phyloP scores from a whole-genome alignment of 169 alveolate genomes.

The Cryptosporidium canis region DNA sequence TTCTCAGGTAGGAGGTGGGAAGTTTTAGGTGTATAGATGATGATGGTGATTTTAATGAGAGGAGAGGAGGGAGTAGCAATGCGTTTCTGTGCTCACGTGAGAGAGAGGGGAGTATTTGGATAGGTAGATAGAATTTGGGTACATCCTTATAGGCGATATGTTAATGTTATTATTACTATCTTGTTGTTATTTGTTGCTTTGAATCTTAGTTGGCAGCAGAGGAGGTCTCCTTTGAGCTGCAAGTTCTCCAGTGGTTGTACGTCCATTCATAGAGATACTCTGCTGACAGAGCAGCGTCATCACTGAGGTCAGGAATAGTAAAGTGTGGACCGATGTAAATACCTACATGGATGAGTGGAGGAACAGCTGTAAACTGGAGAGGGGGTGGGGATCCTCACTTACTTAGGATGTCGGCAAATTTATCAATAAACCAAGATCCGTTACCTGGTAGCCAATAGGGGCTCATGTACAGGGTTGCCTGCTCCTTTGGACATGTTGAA shows the following conservation, averaged over 20 bases:
- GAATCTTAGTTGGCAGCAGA: too few species aligned
- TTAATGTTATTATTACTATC: background rate
- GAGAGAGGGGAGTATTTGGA: too few species aligned
- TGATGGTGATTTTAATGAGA: background rate
- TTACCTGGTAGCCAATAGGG: slow-evolving; percentile 71
- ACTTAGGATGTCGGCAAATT: slow-evolving; percentile 51
- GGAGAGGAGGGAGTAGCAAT: too few species aligned
- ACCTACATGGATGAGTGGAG: background rate
- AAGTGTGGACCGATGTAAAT: slow-evolving; percentile 47
- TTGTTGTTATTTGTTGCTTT: background rate
- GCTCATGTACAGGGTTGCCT: slow-evolving; percentile 59
- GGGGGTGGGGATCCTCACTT: background rate
- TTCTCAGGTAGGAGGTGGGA: slow-evolving; percentile 95
- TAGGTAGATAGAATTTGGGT: too few species aligned
- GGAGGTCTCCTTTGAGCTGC: background rate
- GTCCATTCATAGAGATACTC: slow-evolving; percentile 67
- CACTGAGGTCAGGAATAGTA: slow-evolving; percentile 35
- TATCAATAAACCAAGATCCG: slow-evolving; percentile 54
- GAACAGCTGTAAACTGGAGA: background rate
- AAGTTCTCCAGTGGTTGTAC: background rate
- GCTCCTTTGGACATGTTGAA: slow-evolving; percentile 45
- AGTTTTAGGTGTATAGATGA: background rate
- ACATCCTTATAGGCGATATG: too few species aligned
- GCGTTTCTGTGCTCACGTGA: too few species aligned
- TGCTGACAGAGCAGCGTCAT: slow-evolving; percentile 67